Conservation (phyloP, 257 asterid genomes). For the Solanum appendiculatum region DNA sequence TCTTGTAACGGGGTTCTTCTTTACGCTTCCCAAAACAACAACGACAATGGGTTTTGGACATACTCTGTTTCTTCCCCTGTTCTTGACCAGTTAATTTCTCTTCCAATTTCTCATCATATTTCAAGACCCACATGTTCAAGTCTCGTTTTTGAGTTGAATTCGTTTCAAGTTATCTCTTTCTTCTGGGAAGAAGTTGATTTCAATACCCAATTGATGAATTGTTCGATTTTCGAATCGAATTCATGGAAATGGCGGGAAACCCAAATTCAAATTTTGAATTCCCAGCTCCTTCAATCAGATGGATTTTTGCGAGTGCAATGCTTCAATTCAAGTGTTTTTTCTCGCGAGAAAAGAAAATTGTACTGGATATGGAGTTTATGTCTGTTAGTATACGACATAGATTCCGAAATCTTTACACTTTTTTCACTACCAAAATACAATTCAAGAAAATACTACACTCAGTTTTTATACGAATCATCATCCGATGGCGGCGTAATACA, state of each 20-base stretch:
- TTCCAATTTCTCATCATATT: slow-evolving; percentile 3
- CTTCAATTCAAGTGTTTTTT: background rate
- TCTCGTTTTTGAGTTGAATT: slow-evolving; percentile 2
- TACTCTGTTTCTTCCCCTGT: background rate
- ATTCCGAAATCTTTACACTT: background rate
- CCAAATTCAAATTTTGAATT: background rate
- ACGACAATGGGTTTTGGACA: background rate
- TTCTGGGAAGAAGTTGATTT: slow-evolving; percentile 9
- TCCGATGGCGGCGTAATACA: slow-evolving; percentile 5
- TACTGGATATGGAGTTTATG: slow-evolving; percentile 15
- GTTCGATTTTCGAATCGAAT: slow-evolving; percentile 4
- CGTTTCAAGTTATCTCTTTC: background rate
- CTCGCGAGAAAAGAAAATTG: background rate
- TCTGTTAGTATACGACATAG: background rate
- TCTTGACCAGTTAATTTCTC: background rate
- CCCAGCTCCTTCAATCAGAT: background rate
- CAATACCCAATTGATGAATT: background rate
- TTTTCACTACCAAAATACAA: background rate
- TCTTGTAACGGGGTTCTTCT: slow-evolving; percentile 15
- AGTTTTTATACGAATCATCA: slow-evolving; percentile 18
- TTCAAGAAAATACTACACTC: background rate
- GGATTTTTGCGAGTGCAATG: slow-evolving; percentile 1
- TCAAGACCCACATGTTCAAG: background rate
- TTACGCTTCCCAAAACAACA: background rate
- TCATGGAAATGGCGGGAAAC: slow-evolving; percentile 10